Base-by-base conservation (phyloP, 2,329 filamentous ascomycete genomes). In the Immersiporthe knoxdaviesiana region DNA sequence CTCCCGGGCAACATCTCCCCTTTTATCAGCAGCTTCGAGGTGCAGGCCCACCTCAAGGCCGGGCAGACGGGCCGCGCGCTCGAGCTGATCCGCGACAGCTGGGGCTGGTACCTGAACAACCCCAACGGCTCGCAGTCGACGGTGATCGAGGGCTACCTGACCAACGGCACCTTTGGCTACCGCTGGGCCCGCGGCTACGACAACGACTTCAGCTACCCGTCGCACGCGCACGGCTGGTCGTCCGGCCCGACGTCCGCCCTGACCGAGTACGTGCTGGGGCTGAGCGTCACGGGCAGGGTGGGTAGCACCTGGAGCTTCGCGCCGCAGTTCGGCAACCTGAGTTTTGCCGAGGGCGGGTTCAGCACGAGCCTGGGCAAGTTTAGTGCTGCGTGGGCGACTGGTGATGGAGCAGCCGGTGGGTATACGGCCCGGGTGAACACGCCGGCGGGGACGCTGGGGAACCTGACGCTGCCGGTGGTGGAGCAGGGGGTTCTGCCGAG, bases 101-200 rank as follows among this genome's bases (percentile, higher is more conserved):
- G 88, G 88, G 88, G 87, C 14, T 88, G 86, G 85, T 89, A 89
- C 72, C 77, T 88, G 21, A 80, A 84, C 69, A 83, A 88, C 69
- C 81, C 83, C 0, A 84, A 87, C 72, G 86, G 86, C n/a, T 89
- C 87, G 0, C 79, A 84, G 68, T 85, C 82, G 56, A 90, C 88
- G 0, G 82, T 87, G 27, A 82, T 89, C 35, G 88, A 90, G 75
- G 88, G 87, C 0, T 89, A 88, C 69, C 79, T 87, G 1, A 76
- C 76, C 0, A 82, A 90, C 71, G 87, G 86, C 3, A 84, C 80
- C 0, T 91, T 87, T 72, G 85, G 83, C 1, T 91, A 90, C 73
- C 81, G 87, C 1, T 80, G 79, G 41, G 78, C 82, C 62, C 76
- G 82, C 8, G 87, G 86, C 0, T 89, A 90, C 71, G 76, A 76